phyloP scores from a whole-genome alignment of 73 alveolate genomes.

The Uronychia setigera region DNA sequence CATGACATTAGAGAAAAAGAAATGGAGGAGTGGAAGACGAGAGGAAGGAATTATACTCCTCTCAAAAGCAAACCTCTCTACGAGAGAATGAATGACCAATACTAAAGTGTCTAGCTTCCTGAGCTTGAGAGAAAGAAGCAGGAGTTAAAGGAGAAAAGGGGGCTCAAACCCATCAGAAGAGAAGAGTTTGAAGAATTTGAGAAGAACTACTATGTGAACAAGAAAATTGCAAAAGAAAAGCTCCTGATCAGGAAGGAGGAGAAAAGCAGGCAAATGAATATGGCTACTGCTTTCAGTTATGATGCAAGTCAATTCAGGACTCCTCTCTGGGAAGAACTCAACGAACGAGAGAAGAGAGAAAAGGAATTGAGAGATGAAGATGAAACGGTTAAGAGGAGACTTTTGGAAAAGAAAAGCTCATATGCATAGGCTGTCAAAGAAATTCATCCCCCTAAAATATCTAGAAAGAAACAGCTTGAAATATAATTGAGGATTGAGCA shows the following conservation, averaged over 20 bases:
- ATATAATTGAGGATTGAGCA: neutral
- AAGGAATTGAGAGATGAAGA: neutral
- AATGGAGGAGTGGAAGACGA: neutral
- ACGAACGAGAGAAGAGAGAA: neutral
- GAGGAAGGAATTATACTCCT: neutral
- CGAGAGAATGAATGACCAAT: neutral
- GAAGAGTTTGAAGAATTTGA: neutral
- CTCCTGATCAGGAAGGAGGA: neutral
- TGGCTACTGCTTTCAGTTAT: neutral
- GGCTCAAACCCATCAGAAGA: neutral
- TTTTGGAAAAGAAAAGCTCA: conserved; percentile 8
- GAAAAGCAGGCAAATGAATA: neutral
- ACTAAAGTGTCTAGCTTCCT: neutral
- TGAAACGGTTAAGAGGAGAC: neutral
- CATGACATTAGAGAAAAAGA: neutral
- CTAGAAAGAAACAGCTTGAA: conserved; percentile 25
- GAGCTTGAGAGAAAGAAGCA: neutral
- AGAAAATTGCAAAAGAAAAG: neutral
- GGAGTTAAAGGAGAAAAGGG: neutral
- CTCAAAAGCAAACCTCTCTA: neutral
- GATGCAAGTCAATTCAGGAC: neutral
- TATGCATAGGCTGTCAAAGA: conserved; percentile 20
- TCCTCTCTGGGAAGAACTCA: neutral
- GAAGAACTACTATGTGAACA: neutral
- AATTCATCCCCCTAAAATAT: conserved; percentile 27